A percentile compares a stretch with the other conserved stretches of the same genome.
phyloP scores from a whole-genome alignment of 1,284 basidiomycete species.

The Fomitopsis palustris region DNA sequence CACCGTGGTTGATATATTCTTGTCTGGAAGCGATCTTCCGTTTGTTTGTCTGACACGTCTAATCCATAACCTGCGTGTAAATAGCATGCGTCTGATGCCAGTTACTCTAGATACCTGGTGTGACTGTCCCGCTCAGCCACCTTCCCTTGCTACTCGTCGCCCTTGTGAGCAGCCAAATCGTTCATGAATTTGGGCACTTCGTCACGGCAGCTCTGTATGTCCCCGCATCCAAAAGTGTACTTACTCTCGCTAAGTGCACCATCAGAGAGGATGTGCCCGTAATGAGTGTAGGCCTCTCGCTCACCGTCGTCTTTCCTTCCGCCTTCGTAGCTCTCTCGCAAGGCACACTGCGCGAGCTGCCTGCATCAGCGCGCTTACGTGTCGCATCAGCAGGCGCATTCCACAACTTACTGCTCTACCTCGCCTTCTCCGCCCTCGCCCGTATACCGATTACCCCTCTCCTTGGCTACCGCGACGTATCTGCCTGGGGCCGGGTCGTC shows the following conservation, averaged over 20 bases:
- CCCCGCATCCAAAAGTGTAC: neutral
- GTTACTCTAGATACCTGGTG: slow-evolving; percentile 59
- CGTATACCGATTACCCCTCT: slow-evolving; percentile 57
- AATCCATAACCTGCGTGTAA: no score
- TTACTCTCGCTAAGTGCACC: neutral
- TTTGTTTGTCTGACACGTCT: neutral
- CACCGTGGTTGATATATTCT: no score
- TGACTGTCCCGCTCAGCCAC: slow-evolving; percentile 68
- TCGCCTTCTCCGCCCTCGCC: slow-evolving; percentile 13
- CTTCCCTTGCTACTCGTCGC: slow-evolving; percentile 57
- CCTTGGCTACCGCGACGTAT: slow-evolving; percentile 48
- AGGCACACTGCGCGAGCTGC: slow-evolving; percentile 36
- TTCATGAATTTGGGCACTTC: slow-evolving; percentile 74
- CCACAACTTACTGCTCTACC: slow-evolving; percentile 47
- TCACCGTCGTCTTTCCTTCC: slow-evolving; percentile 58
- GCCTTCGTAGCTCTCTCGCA: slow-evolving; percentile 64
- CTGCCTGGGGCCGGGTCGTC: slow-evolving; percentile 47
- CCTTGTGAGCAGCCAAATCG: slow-evolving; percentile 52
- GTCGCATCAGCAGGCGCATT: slow-evolving; percentile 66
- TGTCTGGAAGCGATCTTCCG: neutral
- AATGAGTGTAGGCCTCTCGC: slow-evolving; percentile 49
- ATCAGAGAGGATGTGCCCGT: slow-evolving; percentile 53
- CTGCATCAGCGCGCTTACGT: slow-evolving; percentile 43
- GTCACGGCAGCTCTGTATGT: slow-evolving; percentile 63
- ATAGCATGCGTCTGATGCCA: neutral